Evolutionary conservation across 148 eudicot species (phyloP).

Genomic region (Arbutus unedo): DNA sequence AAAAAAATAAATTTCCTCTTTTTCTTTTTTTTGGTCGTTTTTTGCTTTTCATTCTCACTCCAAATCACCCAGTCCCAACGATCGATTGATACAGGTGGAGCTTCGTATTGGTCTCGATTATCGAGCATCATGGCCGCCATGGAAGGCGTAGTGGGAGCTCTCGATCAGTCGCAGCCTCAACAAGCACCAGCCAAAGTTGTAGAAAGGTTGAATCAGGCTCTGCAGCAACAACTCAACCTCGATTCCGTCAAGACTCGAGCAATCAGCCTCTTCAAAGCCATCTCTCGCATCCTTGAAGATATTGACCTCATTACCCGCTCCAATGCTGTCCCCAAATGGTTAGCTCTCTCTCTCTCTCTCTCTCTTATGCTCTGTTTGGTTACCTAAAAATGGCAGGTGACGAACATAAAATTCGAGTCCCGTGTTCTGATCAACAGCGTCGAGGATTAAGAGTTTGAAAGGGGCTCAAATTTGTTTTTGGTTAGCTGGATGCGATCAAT

Average conservation of each 20-base stretch:
- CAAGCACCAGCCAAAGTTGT: slow-evolving; percentile 40
- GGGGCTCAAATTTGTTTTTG: not conserved
- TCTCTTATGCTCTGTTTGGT: not conserved
- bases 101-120: not conserved
- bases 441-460: not conserved
- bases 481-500: not conserved
- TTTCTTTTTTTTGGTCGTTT: too few species aligned
- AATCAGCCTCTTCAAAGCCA: slow-evolving; percentile 64
- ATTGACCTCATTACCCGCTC: slow-evolving; percentile 61
- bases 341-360: not conserved
- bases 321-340: slow-evolving; percentile 82
- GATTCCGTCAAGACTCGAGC: slow-evolving; percentile 85
- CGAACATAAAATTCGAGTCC: too few species aligned
- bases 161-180: slow-evolving; percentile 31
- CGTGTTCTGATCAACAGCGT: not conserved
- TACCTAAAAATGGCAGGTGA: too few species aligned
- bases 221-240: slow-evolving; percentile 79
- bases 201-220: slow-evolving; percentile 64
- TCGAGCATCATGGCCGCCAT: slow-evolving; percentile 15
- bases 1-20: too few species aligned
- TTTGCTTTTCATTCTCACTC: not conserved
- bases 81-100: not conserved
- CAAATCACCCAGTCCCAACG: not conserved
- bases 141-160: slow-evolving; percentile 22
- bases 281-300: slow-evolving; percentile 85